Evolutionary conservation across 345 rosid species (phyloP), one percentile per base, ranked within the genome.

Genomic region (Corchorus olitorius): DNA sequence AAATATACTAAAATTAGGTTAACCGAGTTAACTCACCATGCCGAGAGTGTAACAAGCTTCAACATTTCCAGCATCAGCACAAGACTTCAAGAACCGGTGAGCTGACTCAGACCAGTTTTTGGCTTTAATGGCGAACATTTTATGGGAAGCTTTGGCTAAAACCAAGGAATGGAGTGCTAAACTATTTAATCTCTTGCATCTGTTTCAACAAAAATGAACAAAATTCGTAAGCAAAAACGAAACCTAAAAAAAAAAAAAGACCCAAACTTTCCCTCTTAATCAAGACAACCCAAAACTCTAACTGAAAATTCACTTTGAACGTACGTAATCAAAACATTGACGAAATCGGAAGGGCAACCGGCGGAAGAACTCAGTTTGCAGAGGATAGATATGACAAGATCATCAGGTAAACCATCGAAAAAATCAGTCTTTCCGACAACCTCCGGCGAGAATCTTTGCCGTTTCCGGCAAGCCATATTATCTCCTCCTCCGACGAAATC

Each of bases 31-130:
- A 76, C 76, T 80, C 63, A 93, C 98, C 99, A 93, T 96, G 87
- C 99, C 99, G 9, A 96, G 99, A 50, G 93, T 91, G 79, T 96
- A 96, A 77, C 89, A 89, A 72, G 98, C 99, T 80, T 96, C 98
- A 34, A 84, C 89, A 74, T 89, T 92, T 72, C 99, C 99, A 81
- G 98, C 90, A 16, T 87, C 95, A 70, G 93, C 93, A 62, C 98
- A 93, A 4, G 79, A 83, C 76, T 90, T 93, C 41, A 96, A 81
- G 73, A 96, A 92, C 60, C 92, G 90, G 79, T 93, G 98, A 62
- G 95, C 87, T 10, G 92, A 82, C 35, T 96, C 99, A 5, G 93
- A 89, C 99, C 99, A 96, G 33, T 84, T 89, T 6, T 70, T 74
- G 17, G 98, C 95, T 77, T 79, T 88, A 8, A 93, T 75, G 13